Evolutionary conservation across 805 yeast genomes (phyloP).

Genomic region (Candida montana): DNA sequence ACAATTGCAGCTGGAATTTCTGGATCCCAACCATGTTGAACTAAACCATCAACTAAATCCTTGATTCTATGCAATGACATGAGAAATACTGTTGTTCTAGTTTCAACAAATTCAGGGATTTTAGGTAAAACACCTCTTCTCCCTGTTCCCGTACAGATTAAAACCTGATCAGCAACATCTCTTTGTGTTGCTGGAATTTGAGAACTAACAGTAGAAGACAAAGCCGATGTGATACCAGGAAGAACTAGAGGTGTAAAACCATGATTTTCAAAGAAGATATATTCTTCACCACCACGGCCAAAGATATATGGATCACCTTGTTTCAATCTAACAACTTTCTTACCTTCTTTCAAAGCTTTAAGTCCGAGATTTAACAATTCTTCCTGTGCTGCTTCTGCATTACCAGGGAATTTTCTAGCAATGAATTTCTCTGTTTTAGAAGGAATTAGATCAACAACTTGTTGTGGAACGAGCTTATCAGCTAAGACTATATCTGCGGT

Average conservation of each 20-base stretch:
- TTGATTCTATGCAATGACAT: slow-evolving; percentile 81
- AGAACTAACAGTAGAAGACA: slow-evolving; percentile 80
- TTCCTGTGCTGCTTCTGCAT: slow-evolving; percentile 89
- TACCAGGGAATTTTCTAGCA: slow-evolving; percentile 94
- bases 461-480: slow-evolving; percentile 88
- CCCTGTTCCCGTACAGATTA: slow-evolving; percentile 93
- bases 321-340: slow-evolving; percentile 79
- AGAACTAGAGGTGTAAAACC: slow-evolving; percentile 72
- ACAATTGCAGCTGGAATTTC: slow-evolving; percentile 77
- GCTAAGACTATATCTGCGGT: slow-evolving; percentile 82
- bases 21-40: slow-evolving; percentile 59
- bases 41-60: slow-evolving; percentile 44
- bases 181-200: slow-evolving; percentile 89
- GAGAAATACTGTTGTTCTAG: slow-evolving; percentile 79
- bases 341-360: slow-evolving; percentile 55
- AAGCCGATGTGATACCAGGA: slow-evolving; percentile 87
- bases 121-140: slow-evolving; percentile 77
- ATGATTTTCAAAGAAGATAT: slow-evolving; percentile 53
- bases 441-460: slow-evolving; percentile 81
- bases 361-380: slow-evolving; percentile 75
- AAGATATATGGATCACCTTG: slow-evolving; percentile 97
- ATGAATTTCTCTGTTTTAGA: slow-evolving; percentile 67
- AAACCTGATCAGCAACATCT: slow-evolving; percentile 85
- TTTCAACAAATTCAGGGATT: slow-evolving; percentile 64
- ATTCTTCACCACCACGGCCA: slow-evolving; percentile 96